phyloP scores from a whole-genome alignment of 495 filamentous ascomycete species.

The Penicillium maclennaniae region DNA sequence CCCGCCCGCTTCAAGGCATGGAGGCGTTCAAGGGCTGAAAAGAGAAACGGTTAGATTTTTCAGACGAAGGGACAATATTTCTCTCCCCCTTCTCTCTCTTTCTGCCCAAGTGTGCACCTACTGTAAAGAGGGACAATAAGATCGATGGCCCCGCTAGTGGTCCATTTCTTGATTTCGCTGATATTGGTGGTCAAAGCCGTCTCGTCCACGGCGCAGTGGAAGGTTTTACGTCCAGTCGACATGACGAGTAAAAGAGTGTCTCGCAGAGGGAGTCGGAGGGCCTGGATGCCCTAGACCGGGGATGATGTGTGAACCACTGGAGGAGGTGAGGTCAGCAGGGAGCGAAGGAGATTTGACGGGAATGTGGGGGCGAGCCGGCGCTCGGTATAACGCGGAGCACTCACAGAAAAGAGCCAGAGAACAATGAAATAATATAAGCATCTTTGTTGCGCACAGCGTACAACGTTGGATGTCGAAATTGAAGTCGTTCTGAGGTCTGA shows the following conservation, averaged over 20 bases:
- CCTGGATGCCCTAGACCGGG: conserved; percentile 31
- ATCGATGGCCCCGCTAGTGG: conserved; percentile 58
- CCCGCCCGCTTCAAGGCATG: conserved; percentile 55
- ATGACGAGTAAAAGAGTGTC: conserved; percentile 26
- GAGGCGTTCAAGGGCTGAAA: conserved; percentile 53
- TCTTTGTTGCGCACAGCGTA: conserved; percentile 26
- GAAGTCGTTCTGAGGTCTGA: neutral
- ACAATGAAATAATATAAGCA: conserved; percentile 35
- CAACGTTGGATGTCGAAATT: neutral
- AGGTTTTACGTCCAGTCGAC: conserved; percentile 56
- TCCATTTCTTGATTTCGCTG: conserved; percentile 66
- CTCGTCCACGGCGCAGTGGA: conserved; percentile 73
- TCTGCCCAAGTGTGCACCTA: conserved; percentile 26
- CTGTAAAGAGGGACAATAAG: conserved; percentile 68
- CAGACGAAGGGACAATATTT: neutral
- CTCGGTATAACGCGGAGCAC: conserved; percentile 19
- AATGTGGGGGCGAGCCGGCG: conserved; percentile 35
- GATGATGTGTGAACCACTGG: conserved; percentile 29
- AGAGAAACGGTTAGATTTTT: conserved; percentile 9
- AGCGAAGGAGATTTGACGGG: conserved; percentile 34
- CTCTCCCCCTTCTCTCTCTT: neutral
- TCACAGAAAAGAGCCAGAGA: conserved; percentile 34
- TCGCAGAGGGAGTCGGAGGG: conserved; percentile 7
- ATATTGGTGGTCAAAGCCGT: conserved; percentile 66
- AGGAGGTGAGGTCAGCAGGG: conserved; percentile 31